Percentiles rank a stretch among this genome's conserved stretches.
Conservation (phyloP, 1,139 yeast species). For the Scheffersomyces insectosa region DNA sequence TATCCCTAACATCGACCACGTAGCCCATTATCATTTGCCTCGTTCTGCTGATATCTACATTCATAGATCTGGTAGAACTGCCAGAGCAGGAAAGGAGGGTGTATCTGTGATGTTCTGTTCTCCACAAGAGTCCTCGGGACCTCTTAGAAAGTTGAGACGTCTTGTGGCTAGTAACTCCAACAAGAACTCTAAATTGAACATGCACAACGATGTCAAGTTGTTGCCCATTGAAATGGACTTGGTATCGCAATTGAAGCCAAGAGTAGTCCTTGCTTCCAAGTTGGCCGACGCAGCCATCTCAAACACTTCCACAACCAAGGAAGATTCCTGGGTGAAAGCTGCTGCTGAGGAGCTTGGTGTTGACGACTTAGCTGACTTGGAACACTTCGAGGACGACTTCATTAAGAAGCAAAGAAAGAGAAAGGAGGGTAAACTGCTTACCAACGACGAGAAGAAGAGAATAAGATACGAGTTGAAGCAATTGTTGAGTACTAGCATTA, state of each 20-base stretch:
- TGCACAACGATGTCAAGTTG: conserved; percentile 61
- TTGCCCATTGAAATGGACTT: conserved; percentile 80
- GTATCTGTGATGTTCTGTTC: conserved; percentile 90
- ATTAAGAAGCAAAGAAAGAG: conserved; percentile 64
- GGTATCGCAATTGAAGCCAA: conserved; percentile 64
- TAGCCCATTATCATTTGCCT: conserved; percentile 93
- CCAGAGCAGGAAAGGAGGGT: conserved; percentile 93
- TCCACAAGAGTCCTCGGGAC: conserved; percentile 91
- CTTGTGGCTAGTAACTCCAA: conserved; percentile 47
- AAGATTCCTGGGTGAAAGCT: conserved; percentile 77
- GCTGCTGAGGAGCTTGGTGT: conserved; percentile 95
- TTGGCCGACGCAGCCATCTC: conserved; percentile 73
- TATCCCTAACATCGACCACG: conserved; percentile 88
- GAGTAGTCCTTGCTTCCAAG: conserved; percentile 68
- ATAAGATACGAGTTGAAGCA: conserved; percentile 58
- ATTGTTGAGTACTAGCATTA: conserved; percentile 58
- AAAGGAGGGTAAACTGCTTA: conserved; percentile 55
- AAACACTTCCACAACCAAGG: conserved; percentile 63
- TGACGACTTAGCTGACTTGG: conserved; percentile 62
- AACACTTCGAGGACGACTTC: conserved; percentile 60
- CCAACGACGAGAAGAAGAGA: conserved; percentile 48
- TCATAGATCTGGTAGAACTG: conserved; percentile 98
- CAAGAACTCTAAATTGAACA: conserved; percentile 23
- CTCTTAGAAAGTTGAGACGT: conserved; percentile 72
- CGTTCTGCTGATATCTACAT: conserved; percentile 92